These are phyloP conservation scores for Nakazawaea laoshanensis DNA, from an alignment of 805 yeast species.

Conservation along the genomic window DNA sequence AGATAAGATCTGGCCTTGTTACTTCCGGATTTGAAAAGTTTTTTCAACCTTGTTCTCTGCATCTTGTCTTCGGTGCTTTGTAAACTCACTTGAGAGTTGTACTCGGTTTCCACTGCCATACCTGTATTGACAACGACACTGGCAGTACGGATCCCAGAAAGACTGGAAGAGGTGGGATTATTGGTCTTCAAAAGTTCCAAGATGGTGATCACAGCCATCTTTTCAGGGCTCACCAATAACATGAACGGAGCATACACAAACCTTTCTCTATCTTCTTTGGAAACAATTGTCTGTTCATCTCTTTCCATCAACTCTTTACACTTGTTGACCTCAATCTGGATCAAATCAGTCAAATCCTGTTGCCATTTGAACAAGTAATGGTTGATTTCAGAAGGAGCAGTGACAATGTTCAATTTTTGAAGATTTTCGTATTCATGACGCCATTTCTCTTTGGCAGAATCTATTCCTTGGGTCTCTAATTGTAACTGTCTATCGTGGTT, in stretches of 20 bases:
- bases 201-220: constrained; percentile 76
- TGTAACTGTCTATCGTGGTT: constrained; percentile 71
- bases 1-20: constrained; percentile 6
- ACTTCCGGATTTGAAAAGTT: constrained; percentile 12
- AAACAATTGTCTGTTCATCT: neutral
- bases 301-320: constrained; percentile 36
- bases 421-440: constrained; percentile 68
- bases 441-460: constrained; percentile 88
- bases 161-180: constrained; percentile 21
- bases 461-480: constrained; percentile 71
- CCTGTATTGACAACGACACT: constrained; percentile 78
- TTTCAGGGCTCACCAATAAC: constrained; percentile 63
- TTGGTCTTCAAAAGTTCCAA: constrained; percentile 70
- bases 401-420: constrained; percentile 43
- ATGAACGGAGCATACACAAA: constrained; percentile 71
- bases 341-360: constrained; percentile 57
- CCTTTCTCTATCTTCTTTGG: constrained; percentile 16
- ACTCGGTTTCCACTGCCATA: constrained; percentile 77
- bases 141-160: constrained; percentile 77
- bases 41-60: constrained; percentile 8
- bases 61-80: constrained; percentile 40
- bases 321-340: constrained; percentile 54
- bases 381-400: constrained; percentile 54
- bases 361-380: constrained; percentile 83
- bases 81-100: constrained; percentile 58